Conservation (phyloP, 2,329 filamentous ascomycete species). For the Xylariomycetidae sp. region DNA sequence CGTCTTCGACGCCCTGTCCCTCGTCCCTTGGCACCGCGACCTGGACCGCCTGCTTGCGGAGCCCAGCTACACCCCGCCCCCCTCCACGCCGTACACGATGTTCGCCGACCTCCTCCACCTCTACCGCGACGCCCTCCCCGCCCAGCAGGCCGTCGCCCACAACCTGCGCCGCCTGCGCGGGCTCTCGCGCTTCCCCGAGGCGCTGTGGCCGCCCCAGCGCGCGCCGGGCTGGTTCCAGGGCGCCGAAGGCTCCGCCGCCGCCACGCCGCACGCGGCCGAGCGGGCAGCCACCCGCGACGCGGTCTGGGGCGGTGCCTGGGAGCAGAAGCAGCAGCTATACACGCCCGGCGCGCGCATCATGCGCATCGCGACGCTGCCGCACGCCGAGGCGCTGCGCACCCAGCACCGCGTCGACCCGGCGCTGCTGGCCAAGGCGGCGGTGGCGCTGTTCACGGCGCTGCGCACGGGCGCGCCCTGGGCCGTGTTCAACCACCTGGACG, state of each 20-base stretch:
- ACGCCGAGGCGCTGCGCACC: not conserved
- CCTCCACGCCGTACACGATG: not conserved
- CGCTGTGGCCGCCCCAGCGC: constrained; percentile 1
- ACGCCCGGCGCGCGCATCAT: not conserved
- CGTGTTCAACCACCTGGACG: constrained; percentile 1
- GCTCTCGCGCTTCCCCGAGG: not conserved
- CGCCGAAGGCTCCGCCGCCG: not conserved
- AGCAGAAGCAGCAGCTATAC: not conserved
- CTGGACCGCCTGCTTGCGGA: not conserved
- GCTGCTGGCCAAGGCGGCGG: constrained; percentile 1
- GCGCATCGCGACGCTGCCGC: not conserved
- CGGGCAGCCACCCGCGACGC: not conserved
- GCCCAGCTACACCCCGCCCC: not conserved
- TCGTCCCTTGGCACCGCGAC: constrained; percentile 2
- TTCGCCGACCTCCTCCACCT: constrained; percentile 1
- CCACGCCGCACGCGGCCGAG: not conserved
- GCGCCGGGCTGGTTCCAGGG: not conserved
- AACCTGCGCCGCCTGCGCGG: constrained; percentile 1
- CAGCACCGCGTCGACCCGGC: not conserved
- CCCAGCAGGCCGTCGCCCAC: not conserved
- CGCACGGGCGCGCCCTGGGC: not conserved
- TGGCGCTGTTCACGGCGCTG: constrained; percentile 1
- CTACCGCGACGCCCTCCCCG: not conserved
- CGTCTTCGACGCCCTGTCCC: constrained; percentile 1
- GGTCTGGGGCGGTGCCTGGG: not conserved